Conservation (phyloP, 2,329 filamentous ascomycete genomes). For the Trichophyton benhamiae region DNA sequence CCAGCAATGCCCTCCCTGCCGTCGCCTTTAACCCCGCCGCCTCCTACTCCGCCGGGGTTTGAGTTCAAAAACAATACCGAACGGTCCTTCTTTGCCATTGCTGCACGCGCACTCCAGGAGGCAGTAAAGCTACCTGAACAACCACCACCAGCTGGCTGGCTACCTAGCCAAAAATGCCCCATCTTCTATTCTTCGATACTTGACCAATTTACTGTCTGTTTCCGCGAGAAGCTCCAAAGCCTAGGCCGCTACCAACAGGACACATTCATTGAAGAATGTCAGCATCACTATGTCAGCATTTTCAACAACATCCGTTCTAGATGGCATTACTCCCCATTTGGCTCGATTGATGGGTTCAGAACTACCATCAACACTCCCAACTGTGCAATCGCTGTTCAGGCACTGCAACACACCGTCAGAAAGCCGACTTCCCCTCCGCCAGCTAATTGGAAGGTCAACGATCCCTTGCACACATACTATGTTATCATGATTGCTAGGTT, state of each 20-base stretch:
- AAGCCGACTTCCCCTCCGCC: conserved; percentile 11
- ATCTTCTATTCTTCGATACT: conserved; percentile 13
- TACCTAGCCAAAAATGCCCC: conserved; percentile 9
- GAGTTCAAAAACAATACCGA: neutral
- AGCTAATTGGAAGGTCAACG: conserved; percentile 10
- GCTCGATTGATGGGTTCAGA: conserved; percentile 9
- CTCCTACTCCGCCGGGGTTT: neutral
- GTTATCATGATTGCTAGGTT: conserved; percentile 13
- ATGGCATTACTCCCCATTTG: conserved; percentile 11
- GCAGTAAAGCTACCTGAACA: conserved; percentile 12
- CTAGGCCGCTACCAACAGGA: conserved; percentile 4
- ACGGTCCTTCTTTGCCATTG: conserved; percentile 10
- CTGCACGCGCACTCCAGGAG: conserved; percentile 14
- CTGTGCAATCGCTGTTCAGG: conserved; percentile 5
- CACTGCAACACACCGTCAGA: conserved; percentile 8
- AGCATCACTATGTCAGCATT: conserved; percentile 13
- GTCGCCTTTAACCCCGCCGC: neutral
- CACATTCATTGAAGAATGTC: conserved; percentile 11
- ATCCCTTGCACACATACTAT: conserved; percentile 13
- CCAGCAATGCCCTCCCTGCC: neutral
- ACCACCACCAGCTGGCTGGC: conserved; percentile 13
- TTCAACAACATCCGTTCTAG: conserved; percentile 14
- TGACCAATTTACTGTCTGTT: conserved; percentile 8
- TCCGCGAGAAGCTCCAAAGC: conserved; percentile 6
- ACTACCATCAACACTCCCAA: conserved; percentile 11